These are phyloP conservation scores for Tetrapisispora fleetii DNA, from an alignment of 805 yeast genomes.

Conservation along the genomic window DNA sequence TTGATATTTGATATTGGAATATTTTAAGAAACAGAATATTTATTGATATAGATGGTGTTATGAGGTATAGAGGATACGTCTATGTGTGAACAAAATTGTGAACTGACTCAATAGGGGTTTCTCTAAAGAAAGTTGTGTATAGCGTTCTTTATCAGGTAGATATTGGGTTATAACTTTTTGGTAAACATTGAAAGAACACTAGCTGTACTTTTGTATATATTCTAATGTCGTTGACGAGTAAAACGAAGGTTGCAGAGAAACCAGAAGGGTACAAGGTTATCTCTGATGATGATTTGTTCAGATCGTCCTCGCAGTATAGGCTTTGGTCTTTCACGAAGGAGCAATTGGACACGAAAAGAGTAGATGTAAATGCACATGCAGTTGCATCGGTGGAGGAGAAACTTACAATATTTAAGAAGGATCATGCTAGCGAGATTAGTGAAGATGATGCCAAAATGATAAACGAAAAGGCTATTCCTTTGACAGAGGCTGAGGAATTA, in stretches of 20 bases:
- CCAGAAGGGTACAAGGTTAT: slow-evolving; percentile 30
- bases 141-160: not conserved
- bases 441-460: slow-evolving; percentile 24
- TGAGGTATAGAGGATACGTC: too few relatives aligned
- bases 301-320: slow-evolving; percentile 76
- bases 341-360: slow-evolving; percentile 41
- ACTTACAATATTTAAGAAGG: slow-evolving; percentile 24
- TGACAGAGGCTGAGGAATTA: slow-evolving; percentile 62
- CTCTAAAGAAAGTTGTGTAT: too few relatives aligned
- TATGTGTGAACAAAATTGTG: too few relatives aligned
- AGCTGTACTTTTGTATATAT: too few relatives aligned
- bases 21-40: too few relatives aligned
- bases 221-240: not conserved
- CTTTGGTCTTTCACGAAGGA: slow-evolving; percentile 73
- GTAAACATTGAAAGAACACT: not conserved
- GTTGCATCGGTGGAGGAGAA: slow-evolving; percentile 26
- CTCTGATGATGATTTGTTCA: slow-evolving; percentile 76
- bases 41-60: too few relatives aligned
- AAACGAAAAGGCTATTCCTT: slow-evolving; percentile 31
- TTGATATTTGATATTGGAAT: too few relatives aligned
- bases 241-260: slow-evolving; percentile 4
- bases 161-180: not conserved
- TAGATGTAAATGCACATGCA: slow-evolving; percentile 48
- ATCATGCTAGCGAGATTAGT: slow-evolving; percentile 20
- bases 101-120: too few relatives aligned